Conservation (phyloP, 257 asterid genomes). For the Solanum microdontum region DNA sequence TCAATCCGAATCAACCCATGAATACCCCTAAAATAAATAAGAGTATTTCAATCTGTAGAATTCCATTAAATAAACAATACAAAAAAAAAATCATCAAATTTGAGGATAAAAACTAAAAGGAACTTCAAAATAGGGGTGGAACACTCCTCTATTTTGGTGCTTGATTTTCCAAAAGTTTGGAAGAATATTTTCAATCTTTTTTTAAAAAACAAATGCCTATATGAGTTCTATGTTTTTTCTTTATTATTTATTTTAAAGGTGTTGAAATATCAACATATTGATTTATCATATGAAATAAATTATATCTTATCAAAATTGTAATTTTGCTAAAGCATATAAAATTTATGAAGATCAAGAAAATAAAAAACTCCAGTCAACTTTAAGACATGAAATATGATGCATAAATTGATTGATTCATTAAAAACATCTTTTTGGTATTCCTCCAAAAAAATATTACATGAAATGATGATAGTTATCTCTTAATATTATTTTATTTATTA, state of each 20-base stretch:
- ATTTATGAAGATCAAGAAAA: not conserved
- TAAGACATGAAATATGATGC: not conserved
- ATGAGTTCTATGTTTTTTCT: not conserved
- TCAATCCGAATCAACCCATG: no score
- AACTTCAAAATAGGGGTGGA: not conserved
- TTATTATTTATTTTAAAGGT: not conserved
- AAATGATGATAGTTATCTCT: not conserved
- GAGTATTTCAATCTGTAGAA: not conserved
- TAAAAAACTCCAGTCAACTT: no score
- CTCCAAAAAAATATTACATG: not conserved
- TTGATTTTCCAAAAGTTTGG: not conserved
- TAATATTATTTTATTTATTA: not conserved
- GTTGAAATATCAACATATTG: not conserved
- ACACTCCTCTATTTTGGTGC: not conserved
- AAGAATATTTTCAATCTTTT: not conserved
- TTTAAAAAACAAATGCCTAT: not conserved
- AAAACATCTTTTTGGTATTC: not conserved
- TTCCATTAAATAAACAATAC: not conserved
- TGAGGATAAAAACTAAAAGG: not conserved
- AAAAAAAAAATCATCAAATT: not conserved
- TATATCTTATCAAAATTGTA: not conserved
- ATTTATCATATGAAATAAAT: not conserved
- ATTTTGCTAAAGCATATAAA: not conserved
- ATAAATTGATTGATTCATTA: not conserved
- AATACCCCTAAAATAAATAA: not conserved